Conservation (phyloP, 2,329 filamentous ascomycete species). For the Paracoccidioides brasiliensis region DNA sequence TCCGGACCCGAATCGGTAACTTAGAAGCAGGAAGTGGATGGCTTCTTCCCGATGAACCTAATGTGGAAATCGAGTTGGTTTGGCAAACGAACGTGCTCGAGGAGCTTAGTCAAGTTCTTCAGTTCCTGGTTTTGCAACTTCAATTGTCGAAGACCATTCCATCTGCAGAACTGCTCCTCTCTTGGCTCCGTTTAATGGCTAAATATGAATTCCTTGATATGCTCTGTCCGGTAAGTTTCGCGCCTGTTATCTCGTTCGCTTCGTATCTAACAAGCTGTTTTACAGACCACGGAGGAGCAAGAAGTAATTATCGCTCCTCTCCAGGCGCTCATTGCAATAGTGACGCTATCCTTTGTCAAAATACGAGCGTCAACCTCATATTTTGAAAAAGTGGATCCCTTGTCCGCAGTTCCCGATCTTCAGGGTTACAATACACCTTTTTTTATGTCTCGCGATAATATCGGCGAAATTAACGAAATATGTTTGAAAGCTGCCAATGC, state of each 20-base stretch:
- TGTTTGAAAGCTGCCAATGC: constrained; percentile 47
- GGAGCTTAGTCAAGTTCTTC: constrained; percentile 61
- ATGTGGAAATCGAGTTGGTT: constrained; percentile 42
- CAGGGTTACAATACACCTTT: constrained; percentile 39
- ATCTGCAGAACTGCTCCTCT: constrained; percentile 44
- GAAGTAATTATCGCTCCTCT: constrained; percentile 39
- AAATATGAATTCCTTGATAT: constrained; percentile 56
- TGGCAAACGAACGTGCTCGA: constrained; percentile 53
- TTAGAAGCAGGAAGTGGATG: constrained; percentile 30
- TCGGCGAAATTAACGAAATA: constrained; percentile 62
- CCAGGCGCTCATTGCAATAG: constrained; percentile 54
- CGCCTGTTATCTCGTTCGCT: constrained; percentile 7
- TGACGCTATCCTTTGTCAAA: constrained; percentile 62
- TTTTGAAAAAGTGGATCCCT: constrained; percentile 20
- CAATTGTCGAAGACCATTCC: constrained; percentile 47
- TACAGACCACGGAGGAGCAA: constrained; percentile 29
- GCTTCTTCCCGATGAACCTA: constrained; percentile 36
- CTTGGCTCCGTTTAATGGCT: constrained; percentile 65
- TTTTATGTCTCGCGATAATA: constrained; percentile 53
- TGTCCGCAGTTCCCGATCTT: constrained; percentile 15
- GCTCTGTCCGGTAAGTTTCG: constrained; percentile 41
- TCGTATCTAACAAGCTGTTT: constrained; percentile 12
- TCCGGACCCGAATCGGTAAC: constrained; percentile 21
- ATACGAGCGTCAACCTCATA: constrained; percentile 47
- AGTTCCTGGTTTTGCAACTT: constrained; percentile 58